phyloP scores from a whole-genome alignment of 495 filamentous ascomycete genomes.

The Aspergillus wentii region DNA sequence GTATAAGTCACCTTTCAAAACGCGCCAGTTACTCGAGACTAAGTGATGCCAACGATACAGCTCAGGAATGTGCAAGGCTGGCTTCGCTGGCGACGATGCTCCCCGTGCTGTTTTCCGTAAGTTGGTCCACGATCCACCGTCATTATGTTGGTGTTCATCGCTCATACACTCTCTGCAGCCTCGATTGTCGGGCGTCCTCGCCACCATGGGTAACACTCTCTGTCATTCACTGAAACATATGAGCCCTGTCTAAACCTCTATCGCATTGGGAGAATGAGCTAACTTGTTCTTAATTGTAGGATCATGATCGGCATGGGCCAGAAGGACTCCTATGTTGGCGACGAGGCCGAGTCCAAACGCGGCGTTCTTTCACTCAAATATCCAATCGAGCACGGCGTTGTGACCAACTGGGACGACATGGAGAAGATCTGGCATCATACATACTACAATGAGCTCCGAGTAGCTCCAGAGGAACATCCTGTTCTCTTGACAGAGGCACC shows the following conservation, averaged over 20 bases:
- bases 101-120: constrained; percentile 99
- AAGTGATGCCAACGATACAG: too few species aligned
- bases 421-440: constrained; percentile 99
- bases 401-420: constrained; percentile 99
- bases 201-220: constrained; percentile 85
- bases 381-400: constrained; percentile 99
- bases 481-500: constrained; percentile 98
- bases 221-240: too few species aligned
- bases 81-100: constrained; percentile 99
- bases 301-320: constrained; percentile 99
- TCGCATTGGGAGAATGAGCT: too few species aligned
- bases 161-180: constrained; percentile 51
- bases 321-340: constrained; percentile 99
- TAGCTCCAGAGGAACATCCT: constrained; percentile 99
- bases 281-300: too few species aligned
- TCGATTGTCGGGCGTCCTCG: constrained; percentile 99
- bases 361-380: constrained; percentile 99
- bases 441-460: constrained; percentile 99
- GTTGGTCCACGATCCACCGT: constrained; percentile 41
- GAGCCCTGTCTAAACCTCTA: too few species aligned
- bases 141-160: constrained; percentile 11
- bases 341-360: constrained; percentile 99
- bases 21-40: too few species aligned
- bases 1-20: constrained; percentile 74
- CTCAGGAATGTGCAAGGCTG: constrained; percentile 99